Evolutionary conservation across 2,329 filamentous ascomycete species (phyloP).

Genomic region (Curvularia hawaiiensis): DNA sequence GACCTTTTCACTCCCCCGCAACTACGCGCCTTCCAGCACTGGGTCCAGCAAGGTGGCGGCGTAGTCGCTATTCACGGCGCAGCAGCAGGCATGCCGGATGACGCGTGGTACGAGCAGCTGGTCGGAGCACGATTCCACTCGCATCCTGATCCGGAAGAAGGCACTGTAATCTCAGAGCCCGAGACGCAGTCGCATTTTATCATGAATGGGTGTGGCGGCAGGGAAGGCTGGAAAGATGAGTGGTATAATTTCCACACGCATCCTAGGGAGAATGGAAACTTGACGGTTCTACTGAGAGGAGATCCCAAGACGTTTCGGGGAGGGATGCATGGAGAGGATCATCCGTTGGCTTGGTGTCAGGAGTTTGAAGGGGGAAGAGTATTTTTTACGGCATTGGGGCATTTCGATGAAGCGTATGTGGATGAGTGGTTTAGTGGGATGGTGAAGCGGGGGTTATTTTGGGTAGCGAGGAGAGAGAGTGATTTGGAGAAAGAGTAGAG

Average conservation of each 20-base stretch:
- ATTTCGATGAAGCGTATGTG: constrained; percentile 36
- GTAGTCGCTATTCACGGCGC: constrained; percentile 35
- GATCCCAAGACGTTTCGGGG: constrained; percentile 29
- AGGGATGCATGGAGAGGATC: constrained; percentile 32
- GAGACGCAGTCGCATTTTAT: constrained; percentile 13
- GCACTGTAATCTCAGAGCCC: constrained; percentile 22
- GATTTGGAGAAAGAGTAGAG: background rate
- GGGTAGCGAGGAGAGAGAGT: constrained; percentile 18
- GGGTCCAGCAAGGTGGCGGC: constrained; percentile 28
- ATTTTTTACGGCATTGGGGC: constrained; percentile 32
- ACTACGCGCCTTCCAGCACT: constrained; percentile 23
- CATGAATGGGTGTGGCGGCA: constrained; percentile 3
- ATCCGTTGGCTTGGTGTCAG: constrained; percentile 39
- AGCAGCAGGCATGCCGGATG: constrained; percentile 30
- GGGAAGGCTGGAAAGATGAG: constrained; percentile 31
- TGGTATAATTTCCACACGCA: constrained; percentile 39
- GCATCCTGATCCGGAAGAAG: constrained; percentile 30
- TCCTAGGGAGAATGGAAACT: constrained; percentile 26
- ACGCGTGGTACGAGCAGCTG: constrained; percentile 29
- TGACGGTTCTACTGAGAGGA: constrained; percentile 27
- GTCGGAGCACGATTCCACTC: constrained; percentile 36
- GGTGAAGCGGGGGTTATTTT: constrained; percentile 28
- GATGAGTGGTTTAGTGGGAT: constrained; percentile 30
- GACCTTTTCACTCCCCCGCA: constrained; percentile 18
- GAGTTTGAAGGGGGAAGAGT: constrained; percentile 35